A percentile compares a stretch with the other conserved stretches of the same genome.
phyloP scores from a whole-genome alignment of 176 grass and related monocot genomes.

The Oryza glaberrima region DNA sequence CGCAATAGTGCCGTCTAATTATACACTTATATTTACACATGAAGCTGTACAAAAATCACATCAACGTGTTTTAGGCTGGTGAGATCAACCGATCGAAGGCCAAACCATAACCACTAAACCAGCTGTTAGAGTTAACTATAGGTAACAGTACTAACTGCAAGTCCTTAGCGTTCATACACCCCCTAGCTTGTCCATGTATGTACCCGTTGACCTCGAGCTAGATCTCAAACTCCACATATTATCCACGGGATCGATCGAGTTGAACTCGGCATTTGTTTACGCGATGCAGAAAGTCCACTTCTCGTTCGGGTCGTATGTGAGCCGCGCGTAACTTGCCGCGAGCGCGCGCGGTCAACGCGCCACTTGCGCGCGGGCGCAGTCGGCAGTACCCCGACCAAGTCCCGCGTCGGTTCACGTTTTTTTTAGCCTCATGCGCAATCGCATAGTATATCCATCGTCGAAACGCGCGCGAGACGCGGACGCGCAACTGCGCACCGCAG shows the following conservation, averaged over 20 bases:
- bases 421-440: neutral
- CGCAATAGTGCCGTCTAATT: too few species aligned
- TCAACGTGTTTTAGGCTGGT: too few species aligned
- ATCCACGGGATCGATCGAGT: neutral
- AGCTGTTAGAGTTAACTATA: too few species aligned
- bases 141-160: too few species aligned
- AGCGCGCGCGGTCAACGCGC: neutral
- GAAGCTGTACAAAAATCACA: too few species aligned
- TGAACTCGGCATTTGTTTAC: neutral
- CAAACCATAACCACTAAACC: too few species aligned
- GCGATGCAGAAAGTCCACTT: neutral
- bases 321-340: neutral
- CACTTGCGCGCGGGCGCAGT: neutral
- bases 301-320: neutral
- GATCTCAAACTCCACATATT: neutral
- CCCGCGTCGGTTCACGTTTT: neutral
- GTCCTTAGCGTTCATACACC: neutral
- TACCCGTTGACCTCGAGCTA: neutral
- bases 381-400: neutral
- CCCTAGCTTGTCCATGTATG: neutral
- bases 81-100: too few species aligned
- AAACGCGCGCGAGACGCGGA: neutral
- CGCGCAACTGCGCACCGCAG: too few species aligned
- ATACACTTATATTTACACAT: too few species aligned
- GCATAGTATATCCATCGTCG: neutral